Evolutionary conservation across 2,329 filamentous ascomycete genomes (phyloP), one percentile per base, ranked within the genome.

Genomic region (Aureobasidium leucospermi): DNA sequence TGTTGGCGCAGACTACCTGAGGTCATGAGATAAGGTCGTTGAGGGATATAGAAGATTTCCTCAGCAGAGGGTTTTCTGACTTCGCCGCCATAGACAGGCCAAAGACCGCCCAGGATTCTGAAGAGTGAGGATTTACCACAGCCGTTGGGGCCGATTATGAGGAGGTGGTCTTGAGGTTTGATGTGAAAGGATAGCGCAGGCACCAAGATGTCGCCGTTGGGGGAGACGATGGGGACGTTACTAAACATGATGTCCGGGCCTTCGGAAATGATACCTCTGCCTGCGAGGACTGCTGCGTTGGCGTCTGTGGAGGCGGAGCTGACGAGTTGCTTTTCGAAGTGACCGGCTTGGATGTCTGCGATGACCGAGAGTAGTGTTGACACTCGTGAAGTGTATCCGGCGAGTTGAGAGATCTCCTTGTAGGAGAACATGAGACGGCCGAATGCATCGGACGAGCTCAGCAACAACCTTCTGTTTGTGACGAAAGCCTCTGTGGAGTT

Each of bases 21-120:
- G 13, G 89, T 94, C 2, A 99, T 82, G 1, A 99, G 82, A 70
- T 99, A 99, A 0, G 94, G 94, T 1, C 94, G 85, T 70, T 99
- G 94, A 0, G 94, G 94, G 64, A 99, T 95, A 76, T 99, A 99
- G 76, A 97, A 99, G 70, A 99, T 97, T 70, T 94, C 88, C 65
- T 89, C 85, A 68, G 93, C 94, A 1, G 89, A 86, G 1, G 94
- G 94, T 73, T 97, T 97, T 68, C 90, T 82, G 19, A 99, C 94
- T 1, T 84, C 90, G 55, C 94, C 94, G 64, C 94, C 93, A 73
- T 99, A 99, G 11, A 97, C 94, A 15, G 94, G 94, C 94, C 94
- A 99, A 2, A 99, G 80, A 0, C 94, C 94, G 62, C 94, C 94
- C 1, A 99, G 83, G 66, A 99, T 99, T 39, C 94, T 86, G 82